Evolutionary conservation across 345 rosid genomes (phyloP), one percentile per base, ranked within the genome.

Genomic region (Viola odorata): DNA sequence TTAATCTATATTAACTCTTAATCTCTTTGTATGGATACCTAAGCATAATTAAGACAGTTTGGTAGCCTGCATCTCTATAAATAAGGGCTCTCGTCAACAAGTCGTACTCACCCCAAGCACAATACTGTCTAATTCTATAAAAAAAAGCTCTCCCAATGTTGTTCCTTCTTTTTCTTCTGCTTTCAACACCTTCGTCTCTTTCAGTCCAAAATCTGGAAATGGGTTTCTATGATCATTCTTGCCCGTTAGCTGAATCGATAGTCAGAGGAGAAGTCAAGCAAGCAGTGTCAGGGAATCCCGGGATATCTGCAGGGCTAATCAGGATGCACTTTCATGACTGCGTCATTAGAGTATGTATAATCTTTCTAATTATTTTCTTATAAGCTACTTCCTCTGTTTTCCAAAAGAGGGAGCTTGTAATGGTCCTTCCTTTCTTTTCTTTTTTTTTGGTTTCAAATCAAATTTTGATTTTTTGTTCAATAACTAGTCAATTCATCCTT

Each of bases 291-390:
- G 69, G 41, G 50, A 73, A 82, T 55, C 64, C 0, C 53, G 87
- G 85, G 13, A 39, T 82, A 4, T 82, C 77, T 53, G 77, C 87
- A 16, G 84, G 78, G 13, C 78, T 85, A 7, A 61, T 82, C 47
- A 67, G 85, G 71, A 67, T 85, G 85, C 82, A 80, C 62, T 82
- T 85, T 62, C 91, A 80, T 36, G 91, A 85, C 47, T 85, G 87
- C 62, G 82, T 85, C 63, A 80, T 78, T 47, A 63, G 85, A 75
- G 86, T 80, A 49, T 65, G 77, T 60, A 1, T 6, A 54, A 16
- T 1, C 11, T 11, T 41, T 41, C 32, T 38, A 0, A 0, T n/a
- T 7, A 16, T 10, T 52, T 5, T 0, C 32, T 13, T 16, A 50
- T 13, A 13, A 12, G 8, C 13, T 50, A n/a, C 37, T 7, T 45